Evolutionary conservation across 768 basidiomycete genomes (phyloP).

Genomic region (Pholiota molesta): DNA sequence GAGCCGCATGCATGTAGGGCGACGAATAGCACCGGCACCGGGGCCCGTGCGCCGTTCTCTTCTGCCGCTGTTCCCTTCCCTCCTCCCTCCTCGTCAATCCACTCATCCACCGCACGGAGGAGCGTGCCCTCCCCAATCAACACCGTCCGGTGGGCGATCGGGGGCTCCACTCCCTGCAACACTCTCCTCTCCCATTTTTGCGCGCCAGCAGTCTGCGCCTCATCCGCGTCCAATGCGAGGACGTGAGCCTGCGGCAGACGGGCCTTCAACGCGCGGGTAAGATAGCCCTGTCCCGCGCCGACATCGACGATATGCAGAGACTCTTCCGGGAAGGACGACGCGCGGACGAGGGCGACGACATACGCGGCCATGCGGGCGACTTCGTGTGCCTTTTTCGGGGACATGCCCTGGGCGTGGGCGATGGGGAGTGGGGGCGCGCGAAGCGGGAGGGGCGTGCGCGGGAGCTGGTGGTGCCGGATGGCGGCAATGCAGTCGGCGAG

Average conservation of each 20-base stretch:
- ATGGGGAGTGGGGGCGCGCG: constrained; percentile 11
- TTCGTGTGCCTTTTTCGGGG: constrained; percentile 78
- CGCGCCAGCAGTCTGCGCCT: constrained; percentile 61
- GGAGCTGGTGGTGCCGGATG: constrained; percentile 27
- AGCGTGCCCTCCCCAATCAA: constrained; percentile 55
- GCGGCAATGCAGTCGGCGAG: constrained; percentile 23
- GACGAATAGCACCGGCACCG: constrained; percentile 58
- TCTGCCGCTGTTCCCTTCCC: background rate
- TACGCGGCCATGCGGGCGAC: constrained; percentile 65
- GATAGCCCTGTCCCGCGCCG: constrained; percentile 77
- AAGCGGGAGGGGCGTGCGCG: constrained; percentile 24
- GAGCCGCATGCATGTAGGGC: constrained; percentile 80
- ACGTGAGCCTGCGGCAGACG: constrained; percentile 43
- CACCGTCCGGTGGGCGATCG: constrained; percentile 59
- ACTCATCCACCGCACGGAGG: constrained; percentile 47
- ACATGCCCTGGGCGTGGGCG: constrained; percentile 50
- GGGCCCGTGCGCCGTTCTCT: constrained; percentile 11
- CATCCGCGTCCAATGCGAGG: constrained; percentile 69
- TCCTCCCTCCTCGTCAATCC: constrained; percentile 40
- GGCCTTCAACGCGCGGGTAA: constrained; percentile 52
- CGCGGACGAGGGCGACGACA: constrained; percentile 40
- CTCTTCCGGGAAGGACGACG: constrained; percentile 20
- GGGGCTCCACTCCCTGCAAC: constrained; percentile 25
- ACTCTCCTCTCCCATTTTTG: constrained; percentile 41
- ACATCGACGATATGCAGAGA: constrained; percentile 62